A percentile compares a stretch with the other conserved stretches of the same genome.
These are phyloP conservation scores for Poteriospumella lacustris DNA, from an alignment of 108 stramenopile genomes.

Conservation along the genomic window DNA sequence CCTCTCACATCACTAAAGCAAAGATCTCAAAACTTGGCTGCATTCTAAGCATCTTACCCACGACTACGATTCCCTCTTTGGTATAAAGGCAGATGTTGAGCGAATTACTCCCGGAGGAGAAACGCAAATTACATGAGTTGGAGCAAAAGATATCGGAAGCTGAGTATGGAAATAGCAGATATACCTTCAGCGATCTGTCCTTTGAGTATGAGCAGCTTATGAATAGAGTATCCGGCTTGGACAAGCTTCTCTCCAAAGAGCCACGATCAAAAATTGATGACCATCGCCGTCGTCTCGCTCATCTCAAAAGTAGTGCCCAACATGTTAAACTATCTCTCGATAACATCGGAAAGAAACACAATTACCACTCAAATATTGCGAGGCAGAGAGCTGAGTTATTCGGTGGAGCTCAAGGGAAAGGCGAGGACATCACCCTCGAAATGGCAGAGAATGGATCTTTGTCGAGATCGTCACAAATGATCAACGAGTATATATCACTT, in stretches of 20 bases:
- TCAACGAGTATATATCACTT: constrained; percentile 17
- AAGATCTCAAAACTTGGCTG: no score
- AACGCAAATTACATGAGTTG: constrained; percentile 6
- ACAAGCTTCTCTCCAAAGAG: neutral
- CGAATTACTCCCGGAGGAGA: constrained; percentile 24
- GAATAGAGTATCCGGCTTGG: neutral
- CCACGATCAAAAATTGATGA: neutral
- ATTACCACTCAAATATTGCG: no score
- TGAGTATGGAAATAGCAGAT: neutral
- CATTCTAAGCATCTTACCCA: no score
- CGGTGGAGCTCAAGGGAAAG: neutral
- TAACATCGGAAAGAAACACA: neutral
- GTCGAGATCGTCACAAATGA: neutral
- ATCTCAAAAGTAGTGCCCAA: neutral
- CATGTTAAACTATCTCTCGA: constrained; percentile 14
- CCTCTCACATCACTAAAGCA: no score
- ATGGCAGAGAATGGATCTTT: constrained; percentile 26
- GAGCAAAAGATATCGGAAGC: neutral
- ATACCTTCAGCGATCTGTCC: no score
- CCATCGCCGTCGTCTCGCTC: neutral
- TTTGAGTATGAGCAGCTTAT: no score
- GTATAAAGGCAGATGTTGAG: neutral
- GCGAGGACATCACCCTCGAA: neutral
- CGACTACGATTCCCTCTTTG: no score
- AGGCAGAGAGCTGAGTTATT: no score